Base-by-base conservation (phyloP, 2,329 filamentous ascomycete genomes). In the Talaromyces piceae region DNA sequence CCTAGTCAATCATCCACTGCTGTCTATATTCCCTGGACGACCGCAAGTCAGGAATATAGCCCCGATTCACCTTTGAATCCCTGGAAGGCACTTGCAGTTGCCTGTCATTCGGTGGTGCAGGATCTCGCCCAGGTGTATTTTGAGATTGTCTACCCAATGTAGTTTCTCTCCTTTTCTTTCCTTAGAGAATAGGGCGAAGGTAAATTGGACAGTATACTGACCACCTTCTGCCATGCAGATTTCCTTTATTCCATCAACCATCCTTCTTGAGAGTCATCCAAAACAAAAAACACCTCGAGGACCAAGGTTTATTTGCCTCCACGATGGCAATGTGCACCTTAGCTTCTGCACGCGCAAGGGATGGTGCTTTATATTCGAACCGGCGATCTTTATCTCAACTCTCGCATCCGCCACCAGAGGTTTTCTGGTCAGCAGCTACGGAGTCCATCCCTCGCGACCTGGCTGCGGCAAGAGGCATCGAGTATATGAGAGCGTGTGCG, bases 271-370 rank as follows among this genome's bases (percentile, higher is more conserved):
- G 67, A 8, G 67, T 66, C 41, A 59, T 77, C n/a, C 57, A 67
- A 5, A 60, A 66, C 11, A 64, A 66, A 16, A 68, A 77, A n/a
- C 73, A 79, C 57, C 63, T 71, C 5, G 61, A 55, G 3, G 65
- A 74, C 53, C 67, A 66, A 23, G 61, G 67, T 5, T 66, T 77
- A 26, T 79, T 78, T 57, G 72, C 74, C 12, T 72, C 69, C 1
- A 69, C 75, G 18, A 79, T 79, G 77, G 72, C 76, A 7, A 69
- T 73, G 3, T 79, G 77, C 57, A 73, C 76, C 3, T 64, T 79
- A 28, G 70, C 73, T 6, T 73, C 74, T 3, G 71, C 70, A 5
- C 68, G 77, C 37, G 71, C 72, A n/a, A 66, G 75, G 11, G 77
- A 79, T 57, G 76, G 75, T 6, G 74, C 76, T 3, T 56, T 76